Evolutionary conservation across 176 grass and related monocot genomes (phyloP).

Genomic region (Guadua angustifolia): DNA sequence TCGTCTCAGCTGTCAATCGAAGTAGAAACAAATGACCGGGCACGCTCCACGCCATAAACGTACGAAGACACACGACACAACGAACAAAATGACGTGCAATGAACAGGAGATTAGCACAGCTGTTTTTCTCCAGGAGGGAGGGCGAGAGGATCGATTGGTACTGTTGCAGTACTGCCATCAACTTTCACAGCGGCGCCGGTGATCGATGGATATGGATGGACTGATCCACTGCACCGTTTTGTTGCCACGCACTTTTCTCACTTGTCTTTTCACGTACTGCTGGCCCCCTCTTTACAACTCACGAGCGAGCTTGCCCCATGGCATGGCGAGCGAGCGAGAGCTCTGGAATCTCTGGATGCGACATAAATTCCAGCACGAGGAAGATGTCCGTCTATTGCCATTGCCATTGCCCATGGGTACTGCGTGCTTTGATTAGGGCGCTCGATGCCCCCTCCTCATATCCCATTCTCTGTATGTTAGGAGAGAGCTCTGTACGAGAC

Average conservation of each 20-base stretch:
- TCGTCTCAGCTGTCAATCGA: background rate
- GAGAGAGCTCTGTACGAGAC: background rate
- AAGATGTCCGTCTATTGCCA: background rate
- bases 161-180: background rate
- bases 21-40: background rate
- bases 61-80: background rate
- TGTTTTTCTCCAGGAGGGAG: background rate
- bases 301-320: background rate
- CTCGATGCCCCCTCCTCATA: background rate
- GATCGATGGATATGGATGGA: background rate
- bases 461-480: no score
- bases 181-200: background rate
- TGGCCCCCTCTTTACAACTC: background rate
- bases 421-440: slow-evolving; percentile 30
- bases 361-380: background rate
- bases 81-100: background rate
- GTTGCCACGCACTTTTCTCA: background rate
- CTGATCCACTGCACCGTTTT: background rate
- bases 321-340: background rate
- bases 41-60: background rate
- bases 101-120: slow-evolving; percentile 22
- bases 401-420: background rate
- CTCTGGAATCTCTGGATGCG: background rate
- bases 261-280: slow-evolving; percentile 15
- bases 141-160: background rate